phyloP scores from a whole-genome alignment of 164 flowering plant species.

The Hamamelis virginiana region DNA sequence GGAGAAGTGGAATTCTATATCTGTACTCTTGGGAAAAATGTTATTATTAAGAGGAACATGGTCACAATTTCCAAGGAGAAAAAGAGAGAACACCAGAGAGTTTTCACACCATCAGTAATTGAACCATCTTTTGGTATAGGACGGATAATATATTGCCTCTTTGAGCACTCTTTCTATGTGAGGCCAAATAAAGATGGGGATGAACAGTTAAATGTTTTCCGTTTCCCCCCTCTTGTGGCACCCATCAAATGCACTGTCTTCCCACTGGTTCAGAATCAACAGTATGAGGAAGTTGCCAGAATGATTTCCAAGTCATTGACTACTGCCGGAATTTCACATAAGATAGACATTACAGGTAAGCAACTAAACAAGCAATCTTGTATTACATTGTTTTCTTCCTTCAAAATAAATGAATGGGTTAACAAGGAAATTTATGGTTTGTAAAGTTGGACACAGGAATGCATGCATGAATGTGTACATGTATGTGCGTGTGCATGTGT shows the following conservation, averaged over 20 bases:
- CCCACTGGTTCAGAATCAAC: slow-evolving; percentile 72
- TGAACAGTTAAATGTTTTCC: slow-evolving; percentile 22
- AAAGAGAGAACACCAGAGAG: slow-evolving; percentile 24
- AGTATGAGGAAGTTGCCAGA: slow-evolving; percentile 70
- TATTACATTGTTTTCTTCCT: too few species aligned
- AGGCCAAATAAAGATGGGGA: slow-evolving; percentile 86
- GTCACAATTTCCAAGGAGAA: slow-evolving; percentile 42
- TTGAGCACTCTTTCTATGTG: slow-evolving; percentile 75
- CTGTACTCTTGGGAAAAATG: slow-evolving; percentile 36
- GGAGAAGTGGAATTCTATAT: slow-evolving; percentile 38
- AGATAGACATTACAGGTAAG: slow-evolving; percentile 86
- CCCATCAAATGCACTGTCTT: slow-evolving; percentile 50
- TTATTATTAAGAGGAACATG: slow-evolving; percentile 50
- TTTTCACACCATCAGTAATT: slow-evolving; percentile 86
- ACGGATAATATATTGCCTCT: slow-evolving; percentile 80
- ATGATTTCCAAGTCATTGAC: slow-evolving; percentile 68
- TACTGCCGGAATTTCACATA: slow-evolving; percentile 68
- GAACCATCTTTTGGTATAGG: slow-evolving; percentile 95
- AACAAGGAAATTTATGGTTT: too few species aligned
- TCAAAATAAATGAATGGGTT: neutral
- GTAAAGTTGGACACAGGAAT: too few species aligned
- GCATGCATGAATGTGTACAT: too few species aligned
- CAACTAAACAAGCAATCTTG: too few species aligned
- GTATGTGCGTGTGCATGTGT: too few species aligned
- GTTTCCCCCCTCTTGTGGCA: slow-evolving; percentile 47